These are phyloP conservation scores for Pascua sp. DNA, from an alignment of 1,284 basidiomycete genomes.

Conservation along the genomic window DNA sequence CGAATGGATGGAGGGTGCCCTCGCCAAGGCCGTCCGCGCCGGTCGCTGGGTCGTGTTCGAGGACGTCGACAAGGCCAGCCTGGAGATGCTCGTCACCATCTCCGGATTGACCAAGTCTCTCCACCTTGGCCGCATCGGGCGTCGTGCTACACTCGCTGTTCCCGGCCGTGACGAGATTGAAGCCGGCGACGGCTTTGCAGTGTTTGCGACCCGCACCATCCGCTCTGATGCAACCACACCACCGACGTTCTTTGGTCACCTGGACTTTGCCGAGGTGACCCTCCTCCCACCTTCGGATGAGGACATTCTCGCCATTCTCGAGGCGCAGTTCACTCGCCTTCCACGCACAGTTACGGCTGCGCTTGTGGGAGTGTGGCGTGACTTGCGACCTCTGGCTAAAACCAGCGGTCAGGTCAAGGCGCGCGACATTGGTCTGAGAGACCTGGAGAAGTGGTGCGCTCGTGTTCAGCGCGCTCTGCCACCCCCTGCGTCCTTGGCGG, in stretches of 20 bases:
- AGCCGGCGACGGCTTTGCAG: constrained; percentile 67
- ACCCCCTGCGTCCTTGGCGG: constrained; percentile 22
- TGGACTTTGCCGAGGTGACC: constrained; percentile 72
- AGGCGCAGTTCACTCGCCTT: constrained; percentile 63
- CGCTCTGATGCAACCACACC: constrained; percentile 44
- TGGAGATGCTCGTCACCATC: constrained; percentile 78
- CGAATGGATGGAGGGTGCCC: constrained; percentile 92
- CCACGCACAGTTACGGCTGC: constrained; percentile 50
- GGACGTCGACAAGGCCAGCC: constrained; percentile 84
- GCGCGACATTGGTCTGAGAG: constrained; percentile 66
- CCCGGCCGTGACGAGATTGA: constrained; percentile 66
- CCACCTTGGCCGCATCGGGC: constrained; percentile 60
- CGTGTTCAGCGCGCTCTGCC: constrained; percentile 67
- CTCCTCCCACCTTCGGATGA: constrained; percentile 60
- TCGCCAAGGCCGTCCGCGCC: constrained; percentile 83
- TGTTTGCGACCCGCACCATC: constrained; percentile 76
- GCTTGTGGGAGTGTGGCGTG: constrained; percentile 42
- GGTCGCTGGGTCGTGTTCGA: constrained; percentile 94
- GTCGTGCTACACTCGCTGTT: constrained; percentile 64
- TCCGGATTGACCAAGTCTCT: constrained; percentile 79
- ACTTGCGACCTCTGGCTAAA: constrained; percentile 39
- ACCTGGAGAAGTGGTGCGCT: constrained; percentile 82
- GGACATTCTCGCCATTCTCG: constrained; percentile 68
- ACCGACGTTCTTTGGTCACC: constrained; percentile 72
- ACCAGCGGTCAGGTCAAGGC: constrained; percentile 46